Evolutionary conservation across 2,329 filamentous ascomycete genomes (phyloP), one percentile per base, ranked within the genome.

Genomic region (Penicillium palitans): DNA sequence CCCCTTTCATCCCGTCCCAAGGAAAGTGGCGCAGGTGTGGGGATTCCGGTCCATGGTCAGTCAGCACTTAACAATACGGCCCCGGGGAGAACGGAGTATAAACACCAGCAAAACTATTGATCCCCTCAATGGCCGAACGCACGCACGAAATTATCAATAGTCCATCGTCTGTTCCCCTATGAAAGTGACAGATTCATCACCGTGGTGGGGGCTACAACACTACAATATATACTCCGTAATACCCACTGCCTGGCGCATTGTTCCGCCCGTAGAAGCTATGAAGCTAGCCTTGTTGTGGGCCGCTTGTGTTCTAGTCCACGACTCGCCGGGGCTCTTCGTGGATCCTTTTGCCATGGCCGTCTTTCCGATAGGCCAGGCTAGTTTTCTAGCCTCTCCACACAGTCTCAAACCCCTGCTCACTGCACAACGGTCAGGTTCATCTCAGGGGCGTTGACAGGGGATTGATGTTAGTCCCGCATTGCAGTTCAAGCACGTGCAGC

Each of bases 81-180:
- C 31, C 29, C 12, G 1, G 31, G 31, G 12, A 33, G 12, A 6
- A 33, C 12, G 15, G 15, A 35, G 6, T 35, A 24, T 21, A 40
- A 55, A 19, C 4, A 25, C 29, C 31, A n/a, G 37, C 58, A 52
- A 37, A 53, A 64, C 54, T 62, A 65, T 65, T 46, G 61, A 61
- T 31, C 52, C 39, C 47, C 37, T 13, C 42, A 41, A 29, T 37
- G 24, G 37, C 42, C 35, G 7, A 10, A 17, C 8, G 25, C 47
- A 52, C 47, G 53, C 46, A 17, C 49, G 19, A 37, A 31, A 17
- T 29, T 52, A 42, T 41, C 35, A 41, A 35, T 44, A 42, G 40
- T 50, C 21, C 52, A 27, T 33, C 35, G 37, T 45, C 10, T 7
- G 19, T 27, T 21, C 21, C 6, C 19, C 29, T 40, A 13, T 24